Conservation (phyloP, 306 rosid genomes). For the Cajanus cajan region DNA sequence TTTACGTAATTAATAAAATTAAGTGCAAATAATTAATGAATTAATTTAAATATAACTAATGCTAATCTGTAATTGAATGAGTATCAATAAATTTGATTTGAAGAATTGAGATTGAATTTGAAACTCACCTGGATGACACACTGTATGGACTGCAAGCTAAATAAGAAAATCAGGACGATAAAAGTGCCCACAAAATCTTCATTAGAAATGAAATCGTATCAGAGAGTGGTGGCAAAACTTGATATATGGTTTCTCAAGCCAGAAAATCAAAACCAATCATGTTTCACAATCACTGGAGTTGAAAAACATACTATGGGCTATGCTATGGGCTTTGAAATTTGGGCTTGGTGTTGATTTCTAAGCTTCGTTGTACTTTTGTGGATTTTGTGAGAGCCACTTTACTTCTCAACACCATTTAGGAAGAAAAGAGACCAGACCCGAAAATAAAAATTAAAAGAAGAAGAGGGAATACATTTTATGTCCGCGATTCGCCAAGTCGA, state of each 20-base stretch:
- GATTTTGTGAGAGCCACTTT: too few relatives aligned
- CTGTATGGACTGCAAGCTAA: background rate
- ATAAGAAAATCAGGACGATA: background rate
- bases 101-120: background rate
- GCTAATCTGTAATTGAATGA: too few relatives aligned
- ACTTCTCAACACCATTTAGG: background rate
- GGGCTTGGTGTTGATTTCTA: background rate
- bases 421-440: background rate
- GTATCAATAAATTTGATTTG: too few relatives aligned
- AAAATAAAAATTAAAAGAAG: background rate
- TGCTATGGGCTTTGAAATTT: too few relatives aligned
- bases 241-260: background rate
- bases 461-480: background rate
- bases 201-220: background rate
- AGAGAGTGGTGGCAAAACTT: background rate
- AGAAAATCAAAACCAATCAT: background rate
- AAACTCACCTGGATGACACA: background rate
- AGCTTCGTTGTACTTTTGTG: background rate
- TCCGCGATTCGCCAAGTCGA: too few relatives aligned
- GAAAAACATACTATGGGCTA: background rate
- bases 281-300: background rate
- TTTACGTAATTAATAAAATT: too few relatives aligned
- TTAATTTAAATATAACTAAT: too few relatives aligned
- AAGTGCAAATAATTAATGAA: too few relatives aligned
- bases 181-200: background rate